phyloP scores from a whole-genome alignment of 495 filamentous ascomycete species.

The Lophiostoma macrostomum region DNA sequence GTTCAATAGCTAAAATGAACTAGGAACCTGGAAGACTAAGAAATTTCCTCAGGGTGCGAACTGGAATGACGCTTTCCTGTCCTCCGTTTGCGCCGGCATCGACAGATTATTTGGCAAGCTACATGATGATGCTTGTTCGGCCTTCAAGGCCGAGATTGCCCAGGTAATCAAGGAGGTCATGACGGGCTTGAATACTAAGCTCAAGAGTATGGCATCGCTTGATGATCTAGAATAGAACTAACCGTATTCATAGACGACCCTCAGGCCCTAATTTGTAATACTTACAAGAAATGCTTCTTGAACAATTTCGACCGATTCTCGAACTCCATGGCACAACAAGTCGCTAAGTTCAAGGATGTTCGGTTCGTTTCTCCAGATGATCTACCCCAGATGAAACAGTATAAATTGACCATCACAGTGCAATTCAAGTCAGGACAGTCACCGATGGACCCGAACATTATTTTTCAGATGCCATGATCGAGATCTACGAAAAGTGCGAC shows the following conservation, averaged over 20 bases:
- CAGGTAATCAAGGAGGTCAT: neutral
- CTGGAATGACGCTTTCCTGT: slow-evolving; percentile 3
- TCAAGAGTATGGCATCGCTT: neutral
- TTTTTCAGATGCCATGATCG: neutral
- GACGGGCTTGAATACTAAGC: neutral
- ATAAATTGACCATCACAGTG: neutral
- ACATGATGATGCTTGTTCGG: neutral
- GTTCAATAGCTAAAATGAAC: too few species aligned
- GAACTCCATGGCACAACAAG: neutral
- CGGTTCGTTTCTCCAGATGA: neutral
- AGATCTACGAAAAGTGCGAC: neutral
- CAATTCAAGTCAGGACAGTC: neutral
- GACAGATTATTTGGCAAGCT: neutral
- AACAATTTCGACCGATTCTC: neutral
- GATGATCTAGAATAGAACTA: neutral
- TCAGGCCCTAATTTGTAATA: neutral
- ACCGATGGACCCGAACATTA: neutral
- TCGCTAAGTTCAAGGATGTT: neutral
- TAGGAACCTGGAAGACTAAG: neutral
- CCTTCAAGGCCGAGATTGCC: neutral
- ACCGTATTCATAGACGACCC: neutral
- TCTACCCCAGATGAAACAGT: neutral
- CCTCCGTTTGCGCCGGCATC: neutral
- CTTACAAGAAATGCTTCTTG: neutral
- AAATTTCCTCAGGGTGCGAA: neutral